Evolutionary conservation across 139 green algal species (phyloP).

Genomic region (Gonium pectorale): DNA sequence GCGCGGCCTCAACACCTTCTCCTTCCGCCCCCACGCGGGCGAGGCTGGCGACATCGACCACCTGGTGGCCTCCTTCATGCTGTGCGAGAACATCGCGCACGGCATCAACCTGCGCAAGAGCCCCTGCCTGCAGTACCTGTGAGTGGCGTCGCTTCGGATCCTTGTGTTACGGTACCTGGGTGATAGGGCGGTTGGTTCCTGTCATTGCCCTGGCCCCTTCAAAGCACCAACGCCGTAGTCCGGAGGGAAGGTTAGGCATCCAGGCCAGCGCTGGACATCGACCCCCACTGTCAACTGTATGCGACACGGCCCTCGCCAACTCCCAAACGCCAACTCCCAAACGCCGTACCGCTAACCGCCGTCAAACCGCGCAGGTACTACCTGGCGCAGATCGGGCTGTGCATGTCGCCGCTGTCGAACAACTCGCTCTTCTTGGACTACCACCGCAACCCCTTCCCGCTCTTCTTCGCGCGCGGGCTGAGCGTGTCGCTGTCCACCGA

Average conservation of each 20-base stretch:
- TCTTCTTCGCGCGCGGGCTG: constrained; percentile 97
- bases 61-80: constrained; percentile 91
- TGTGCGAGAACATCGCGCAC: constrained; percentile 98
- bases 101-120: constrained; percentile 98
- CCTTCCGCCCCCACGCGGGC: constrained; percentile 76
- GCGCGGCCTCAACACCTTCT: constrained; percentile 93
- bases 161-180: too few relatives aligned
- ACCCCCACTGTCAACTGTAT: too few relatives aligned
- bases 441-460: constrained; percentile 98
- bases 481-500: constrained; percentile 88
- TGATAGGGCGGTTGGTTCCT: too few relatives aligned
- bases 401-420: constrained; percentile 97
- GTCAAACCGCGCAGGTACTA: constrained; percentile 20
- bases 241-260: too few relatives aligned
- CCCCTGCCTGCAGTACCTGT: constrained; percentile 78
- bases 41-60: constrained; percentile 99
- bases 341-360: too few relatives aligned
- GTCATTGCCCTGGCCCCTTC: too few relatives aligned
- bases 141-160: not conserved
- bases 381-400: constrained; percentile 90
- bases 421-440: constrained; percentile 99
- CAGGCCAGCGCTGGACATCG: too few relatives aligned
- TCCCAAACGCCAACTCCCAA: too few relatives aligned
- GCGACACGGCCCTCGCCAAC: too few relatives aligned
- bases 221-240: too few relatives aligned